These are phyloP conservation scores for Syzygium syzygioides DNA, from an alignment of 441 rosid genomes.

Conservation along the genomic window DNA sequence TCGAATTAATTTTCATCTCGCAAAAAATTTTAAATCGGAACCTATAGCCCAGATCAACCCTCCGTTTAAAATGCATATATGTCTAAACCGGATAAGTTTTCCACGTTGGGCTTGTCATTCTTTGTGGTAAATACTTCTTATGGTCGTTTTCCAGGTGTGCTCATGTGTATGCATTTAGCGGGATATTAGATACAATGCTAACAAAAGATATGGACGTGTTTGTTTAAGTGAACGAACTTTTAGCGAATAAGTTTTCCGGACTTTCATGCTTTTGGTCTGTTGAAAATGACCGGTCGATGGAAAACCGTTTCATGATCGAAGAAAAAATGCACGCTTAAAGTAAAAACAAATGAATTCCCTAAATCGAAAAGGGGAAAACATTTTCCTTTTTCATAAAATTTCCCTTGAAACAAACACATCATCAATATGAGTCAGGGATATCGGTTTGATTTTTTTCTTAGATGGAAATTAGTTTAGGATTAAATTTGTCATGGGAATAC, in stretches of 20 bases:
- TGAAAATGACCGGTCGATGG: accelerated
- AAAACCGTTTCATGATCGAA: not conserved
- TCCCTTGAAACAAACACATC: accelerated
- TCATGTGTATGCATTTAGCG: not conserved
- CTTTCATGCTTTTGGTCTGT: accelerated
- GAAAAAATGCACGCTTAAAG: not conserved
- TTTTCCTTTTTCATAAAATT: not conserved
- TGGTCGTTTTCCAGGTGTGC: accelerated
- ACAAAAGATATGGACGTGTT: not conserved
- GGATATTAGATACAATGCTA: not conserved
- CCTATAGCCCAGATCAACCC: not conserved
- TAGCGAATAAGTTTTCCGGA: accelerated
- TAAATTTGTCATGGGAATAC: accelerated
- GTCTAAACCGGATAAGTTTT: not conserved
- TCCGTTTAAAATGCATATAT: not conserved
- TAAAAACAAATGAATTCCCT: not conserved
- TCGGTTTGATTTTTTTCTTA: accelerated
- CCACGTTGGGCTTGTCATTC: accelerated
- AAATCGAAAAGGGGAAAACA: not conserved
- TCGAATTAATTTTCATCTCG: not conserved
- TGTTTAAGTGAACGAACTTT: not conserved
- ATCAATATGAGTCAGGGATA: not conserved
- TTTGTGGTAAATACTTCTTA: accelerated
- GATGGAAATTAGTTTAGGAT: not conserved
- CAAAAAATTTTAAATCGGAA: not conserved